Evolutionary conservation across 345 rosid genomes (phyloP).

Genomic region (Eucalyptus curtisii): DNA sequence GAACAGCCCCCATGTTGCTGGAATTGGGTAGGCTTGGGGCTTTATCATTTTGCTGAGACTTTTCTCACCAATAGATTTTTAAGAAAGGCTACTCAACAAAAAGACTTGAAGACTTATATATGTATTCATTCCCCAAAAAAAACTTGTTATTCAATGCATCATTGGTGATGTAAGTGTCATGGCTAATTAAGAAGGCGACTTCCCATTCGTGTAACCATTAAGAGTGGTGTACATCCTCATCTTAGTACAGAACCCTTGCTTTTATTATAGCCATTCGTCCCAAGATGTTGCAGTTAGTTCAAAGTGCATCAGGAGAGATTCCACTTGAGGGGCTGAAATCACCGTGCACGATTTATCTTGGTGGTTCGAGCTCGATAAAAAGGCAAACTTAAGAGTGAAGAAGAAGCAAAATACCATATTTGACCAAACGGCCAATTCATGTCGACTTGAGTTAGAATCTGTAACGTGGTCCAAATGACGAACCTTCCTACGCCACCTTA

Average conservation of each 20-base stretch:
- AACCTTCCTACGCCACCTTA: too few relatives aligned
- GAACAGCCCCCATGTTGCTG: background rate
- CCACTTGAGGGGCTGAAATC: background rate
- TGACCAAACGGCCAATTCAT: too few relatives aligned
- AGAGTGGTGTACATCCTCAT: background rate
- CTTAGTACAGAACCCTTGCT: background rate
- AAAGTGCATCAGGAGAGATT: background rate
- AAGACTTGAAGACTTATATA: background rate
- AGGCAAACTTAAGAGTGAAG: too few relatives aligned
- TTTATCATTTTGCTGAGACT: background rate
- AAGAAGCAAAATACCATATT: too few relatives aligned
- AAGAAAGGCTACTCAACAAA: background rate
- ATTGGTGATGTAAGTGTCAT: background rate
- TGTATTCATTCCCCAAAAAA: background rate
- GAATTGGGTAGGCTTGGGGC: background rate
- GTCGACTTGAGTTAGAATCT: too few relatives aligned
- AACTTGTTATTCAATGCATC: background rate
- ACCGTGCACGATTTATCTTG: background rate
- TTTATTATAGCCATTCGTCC: background rate
- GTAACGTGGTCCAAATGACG: too few relatives aligned
- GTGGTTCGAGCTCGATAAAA: background rate
- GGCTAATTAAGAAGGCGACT: background rate
- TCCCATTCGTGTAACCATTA: background rate
- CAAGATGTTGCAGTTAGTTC: background rate
- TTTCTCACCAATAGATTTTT: background rate